Evolutionary conservation across 2,329 filamentous ascomycete species (phyloP), one percentile per base, ranked within the genome.

Genomic region (Diplodia sapinea): DNA sequence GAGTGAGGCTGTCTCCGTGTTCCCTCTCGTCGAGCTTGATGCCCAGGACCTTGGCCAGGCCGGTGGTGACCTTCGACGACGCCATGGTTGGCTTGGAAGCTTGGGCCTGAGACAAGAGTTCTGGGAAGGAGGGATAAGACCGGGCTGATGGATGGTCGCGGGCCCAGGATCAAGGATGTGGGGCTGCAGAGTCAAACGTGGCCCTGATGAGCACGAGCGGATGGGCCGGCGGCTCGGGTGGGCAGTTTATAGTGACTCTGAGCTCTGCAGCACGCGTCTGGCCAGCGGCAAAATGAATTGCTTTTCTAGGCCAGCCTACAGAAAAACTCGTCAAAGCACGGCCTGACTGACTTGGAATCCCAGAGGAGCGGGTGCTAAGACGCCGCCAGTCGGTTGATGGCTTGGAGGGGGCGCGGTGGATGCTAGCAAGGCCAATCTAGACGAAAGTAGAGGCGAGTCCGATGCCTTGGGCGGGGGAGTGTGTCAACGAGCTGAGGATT

Each of bases 1-100:
- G 85, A 13, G 89, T 91, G 63, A 93, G 84, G 55, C 88, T 85
- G 62, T 92, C 88, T 50, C 83, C 79, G 66, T 86, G 84, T 69
- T 94, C 86, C 52, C 87, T 84, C 69, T 90, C 87, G 69, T 92
- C 83, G 38, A 96, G 82, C 78, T 95, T 91, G 84, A 97, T 96
- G 68, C 91, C 90, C 43, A 97, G 84, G 69, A 84, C 84, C 78
- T 92, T 95, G 76, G 93, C 94, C 77, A 96, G 79, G 73, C 84
- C 82, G 74, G 90, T 90, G 79, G 92, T 91, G 71, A 91, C 72
- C 77, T 90, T 89, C 72, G 85, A 72, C 72, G 69, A 74, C 72
- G 66, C 57, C 66, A 68, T 63, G 65, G 50, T 33, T 26, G 43
- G 47, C 54, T 40, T 23, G 36, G 51, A 38, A 56, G 57, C 66